phyloP scores from a whole-genome alignment of 371 early-diverging fungal species.

The Scutellospora calospora region DNA sequence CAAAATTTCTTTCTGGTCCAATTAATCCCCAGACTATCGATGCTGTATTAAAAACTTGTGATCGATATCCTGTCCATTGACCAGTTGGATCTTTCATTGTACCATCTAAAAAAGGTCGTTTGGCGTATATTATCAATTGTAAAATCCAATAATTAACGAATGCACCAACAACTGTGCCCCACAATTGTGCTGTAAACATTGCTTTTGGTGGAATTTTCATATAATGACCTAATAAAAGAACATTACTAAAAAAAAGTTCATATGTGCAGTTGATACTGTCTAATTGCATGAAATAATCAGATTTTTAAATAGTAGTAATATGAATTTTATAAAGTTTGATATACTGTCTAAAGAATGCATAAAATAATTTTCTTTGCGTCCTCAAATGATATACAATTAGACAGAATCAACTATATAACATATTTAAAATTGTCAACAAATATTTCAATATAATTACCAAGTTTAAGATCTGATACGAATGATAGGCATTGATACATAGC shows the following conservation, averaged over 20 bases:
- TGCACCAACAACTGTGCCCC: slow-evolving; percentile 58
- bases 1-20: slow-evolving; percentile 78
- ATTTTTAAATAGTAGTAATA: slow-evolving; percentile 61
- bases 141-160: slow-evolving; percentile 46
- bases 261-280: slow-evolving; percentile 47
- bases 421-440: background rate
- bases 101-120: slow-evolving; percentile 44
- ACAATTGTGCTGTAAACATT: slow-evolving; percentile 61
- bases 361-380: background rate
- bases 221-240: slow-evolving; percentile 67
- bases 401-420: too few species aligned
- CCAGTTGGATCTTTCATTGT: slow-evolving; percentile 34
- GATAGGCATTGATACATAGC: slow-evolving; percentile 64
- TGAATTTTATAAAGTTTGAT: slow-evolving; percentile 60
- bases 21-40: slow-evolving; percentile 75
- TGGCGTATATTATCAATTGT: slow-evolving; percentile 41
- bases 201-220: slow-evolving; percentile 70
- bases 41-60: slow-evolving; percentile 52
- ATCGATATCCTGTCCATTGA: slow-evolving; percentile 42
- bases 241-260: too few species aligned
- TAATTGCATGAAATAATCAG: slow-evolving; percentile 40
- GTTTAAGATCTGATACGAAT: slow-evolving; percentile 61
- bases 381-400: background rate
- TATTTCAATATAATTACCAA: slow-evolving; percentile 50
- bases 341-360: background rate